Conservation (phyloP, 345 rosid species). For the Rhodamnia rubescens region DNA sequence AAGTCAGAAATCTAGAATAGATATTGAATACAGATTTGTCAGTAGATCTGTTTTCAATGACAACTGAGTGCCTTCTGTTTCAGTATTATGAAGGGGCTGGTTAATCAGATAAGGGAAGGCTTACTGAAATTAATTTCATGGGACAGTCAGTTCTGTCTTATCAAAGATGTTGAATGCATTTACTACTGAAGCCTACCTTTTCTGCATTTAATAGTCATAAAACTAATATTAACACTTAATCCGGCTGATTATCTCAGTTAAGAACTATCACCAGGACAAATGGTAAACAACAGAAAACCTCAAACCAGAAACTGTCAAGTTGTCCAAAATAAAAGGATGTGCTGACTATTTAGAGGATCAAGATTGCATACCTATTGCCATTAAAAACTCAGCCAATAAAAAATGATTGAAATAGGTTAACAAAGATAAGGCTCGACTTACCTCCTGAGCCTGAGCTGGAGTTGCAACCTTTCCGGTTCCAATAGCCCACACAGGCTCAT, state of each 20-base stretch:
- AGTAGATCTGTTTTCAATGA: background rate
- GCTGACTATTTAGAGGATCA: background rate
- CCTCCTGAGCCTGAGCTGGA: conserved; percentile 94
- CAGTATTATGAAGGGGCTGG: background rate
- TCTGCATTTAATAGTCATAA: background rate
- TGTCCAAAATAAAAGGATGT: background rate
- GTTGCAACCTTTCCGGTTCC: conserved; percentile 91
- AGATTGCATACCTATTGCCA: background rate
- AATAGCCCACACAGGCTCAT: conserved; percentile 95
- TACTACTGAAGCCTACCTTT: background rate
- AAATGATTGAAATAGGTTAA: background rate
- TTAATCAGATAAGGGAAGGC: background rate
- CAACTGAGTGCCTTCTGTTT: background rate
- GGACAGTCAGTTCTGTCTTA: background rate
- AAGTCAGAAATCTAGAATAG: background rate
- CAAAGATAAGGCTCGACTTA: conserved; percentile 15
- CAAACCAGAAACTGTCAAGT: background rate
- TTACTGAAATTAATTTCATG: background rate
- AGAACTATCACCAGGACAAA: background rate
- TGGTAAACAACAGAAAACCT: background rate
- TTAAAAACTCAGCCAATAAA: background rate
- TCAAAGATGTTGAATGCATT: background rate
- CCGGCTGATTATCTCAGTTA: background rate
- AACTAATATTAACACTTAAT: background rate
- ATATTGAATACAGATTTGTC: background rate